Evolutionary conservation across 768 basidiomycete genomes (phyloP), one percentile per base, ranked within the genome.

Genomic region (Austroboletus festivus): DNA sequence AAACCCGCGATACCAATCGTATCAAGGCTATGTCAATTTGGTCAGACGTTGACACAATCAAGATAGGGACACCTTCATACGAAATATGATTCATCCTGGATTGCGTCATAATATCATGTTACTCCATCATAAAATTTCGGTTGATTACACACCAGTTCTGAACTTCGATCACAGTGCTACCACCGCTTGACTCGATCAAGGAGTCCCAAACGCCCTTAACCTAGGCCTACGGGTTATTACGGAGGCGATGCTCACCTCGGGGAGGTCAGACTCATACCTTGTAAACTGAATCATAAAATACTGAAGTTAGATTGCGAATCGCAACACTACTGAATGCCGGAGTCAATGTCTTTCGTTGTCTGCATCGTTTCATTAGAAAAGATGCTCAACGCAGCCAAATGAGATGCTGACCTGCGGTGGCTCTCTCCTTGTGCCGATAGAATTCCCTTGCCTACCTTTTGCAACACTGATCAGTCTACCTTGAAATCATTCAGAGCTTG

Each of bases 81-180:
- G 76, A 69, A 18, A 76, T 65, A 48, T 58, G 63, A 53, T 73
- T 77, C 77, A 76, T 77, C 71, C 71, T 70, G 6, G n/a, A 18
- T 33, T 13, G 9, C 12, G 18, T 19, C 16, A 24, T 12, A 24
- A 2, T 24, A 16, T 35, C 12, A 7, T 13, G 15, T 13, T 13
- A 37, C 6, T 18, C 18, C 4, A 37, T 37, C 16, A 18, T 37
- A 12, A 28, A 28, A 12, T 12, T 28, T 28, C 7, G 28, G 5
- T 28, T 28, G 12, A 28, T 28, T 6, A 22, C 64, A 6, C 37
- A 74, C 75, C 79, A 80, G 39, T 54, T 63, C 51, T 80, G 74
- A 12, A 80, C 76, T 37, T 80, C 75, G 23, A 80, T 73, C 5
- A 72, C 33, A 0, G 65, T 59, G 20, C 67, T 61, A 3, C 54